Base-by-base conservation (phyloP, 768 basidiomycete species). In the Gautieria morchelliformis region DNA sequence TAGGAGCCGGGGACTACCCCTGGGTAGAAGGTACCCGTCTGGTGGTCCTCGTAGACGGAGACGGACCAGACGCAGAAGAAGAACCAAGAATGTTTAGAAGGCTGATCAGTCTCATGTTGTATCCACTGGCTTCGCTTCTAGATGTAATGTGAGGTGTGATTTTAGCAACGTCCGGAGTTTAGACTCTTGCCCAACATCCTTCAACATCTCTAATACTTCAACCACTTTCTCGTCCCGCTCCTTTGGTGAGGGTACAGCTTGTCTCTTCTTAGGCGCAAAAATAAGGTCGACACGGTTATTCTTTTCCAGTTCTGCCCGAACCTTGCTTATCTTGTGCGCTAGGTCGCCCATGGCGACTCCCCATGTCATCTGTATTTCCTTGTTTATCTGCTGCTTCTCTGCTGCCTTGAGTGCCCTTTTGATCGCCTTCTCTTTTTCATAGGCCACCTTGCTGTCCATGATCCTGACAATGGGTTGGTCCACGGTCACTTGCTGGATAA, bases 311-410 rank as follows among this genome's bases (percentile, higher is more conserved):
- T 84, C 78, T 52, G 75, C 71, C 52, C 72, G 68, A 20, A 76
- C 78, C 67, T 83, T 84, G 53, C 71, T 73, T 35, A 91, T 58
- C 67, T 89, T 91, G 68, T 85, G 84, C 39, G 72, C 73, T 19
- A 84, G 63, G 63, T 93, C 90, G 7, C 75, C 78, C 32, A 66
- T 61, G 7, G 71, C 79, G 12, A 83, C 78, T 2, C 72, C 74
- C 86, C 88, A 92, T 12, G 83, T 81, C 47, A 92, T 64, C 69
- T 87, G 84, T 5, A 89, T 72, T 71, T 88, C 84, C 71, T 89
- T 90, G 54, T 71, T 27, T 27, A 27, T 65, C 60, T 69, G 70
- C 22, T 65, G 61, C 10, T 56, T 63, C 41, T 17, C 58, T 60
- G 65, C 53, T 20, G 66, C 58, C 58, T 74, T 67, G 2, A 41